Percentiles rank a stretch among this genome's conserved stretches.
phyloP scores from a whole-genome alignment of 306 rosid genomes.

The Castanopsis chinensis region DNA sequence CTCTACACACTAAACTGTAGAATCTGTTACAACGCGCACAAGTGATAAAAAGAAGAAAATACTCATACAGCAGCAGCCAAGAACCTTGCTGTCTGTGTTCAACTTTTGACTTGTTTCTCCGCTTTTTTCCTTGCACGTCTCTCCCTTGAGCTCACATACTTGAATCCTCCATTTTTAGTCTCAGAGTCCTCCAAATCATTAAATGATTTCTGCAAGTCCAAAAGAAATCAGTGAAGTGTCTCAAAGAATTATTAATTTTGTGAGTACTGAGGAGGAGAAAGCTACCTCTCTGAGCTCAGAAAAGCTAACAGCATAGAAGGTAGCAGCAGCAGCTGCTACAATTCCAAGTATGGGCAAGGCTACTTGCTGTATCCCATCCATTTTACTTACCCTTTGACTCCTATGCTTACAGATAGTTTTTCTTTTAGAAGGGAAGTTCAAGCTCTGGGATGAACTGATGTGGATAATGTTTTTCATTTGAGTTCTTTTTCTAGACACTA shows the following conservation, averaged over 20 bases:
- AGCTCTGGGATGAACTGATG: no score
- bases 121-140: conserved; percentile 70
- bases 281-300: conserved; percentile 62
- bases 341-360: conserved; percentile 66
- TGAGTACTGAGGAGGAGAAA: no score
- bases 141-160: conserved; percentile 50
- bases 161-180: conserved; percentile 44
- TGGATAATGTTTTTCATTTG: neutral
- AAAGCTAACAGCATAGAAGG: conserved; percentile 78
- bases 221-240: neutral
- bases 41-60: neutral
- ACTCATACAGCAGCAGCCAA: neutral
- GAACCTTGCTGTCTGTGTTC: neutral
- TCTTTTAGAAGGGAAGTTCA: no score
- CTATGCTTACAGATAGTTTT: no score
- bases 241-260: neutral
- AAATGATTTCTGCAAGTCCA: conserved; percentile 54
- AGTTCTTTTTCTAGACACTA: neutral
- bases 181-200: conserved; percentile 49
- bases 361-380: conserved; percentile 53
- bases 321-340: conserved; percentile 67
- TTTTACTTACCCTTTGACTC: neutral
- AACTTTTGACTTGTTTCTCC: conserved; percentile 33
- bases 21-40: no score
- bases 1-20: neutral